These are phyloP conservation scores for Lactifluus volemus DNA, from an alignment of 768 basidiomycete genomes.

Conservation along the genomic window DNA sequence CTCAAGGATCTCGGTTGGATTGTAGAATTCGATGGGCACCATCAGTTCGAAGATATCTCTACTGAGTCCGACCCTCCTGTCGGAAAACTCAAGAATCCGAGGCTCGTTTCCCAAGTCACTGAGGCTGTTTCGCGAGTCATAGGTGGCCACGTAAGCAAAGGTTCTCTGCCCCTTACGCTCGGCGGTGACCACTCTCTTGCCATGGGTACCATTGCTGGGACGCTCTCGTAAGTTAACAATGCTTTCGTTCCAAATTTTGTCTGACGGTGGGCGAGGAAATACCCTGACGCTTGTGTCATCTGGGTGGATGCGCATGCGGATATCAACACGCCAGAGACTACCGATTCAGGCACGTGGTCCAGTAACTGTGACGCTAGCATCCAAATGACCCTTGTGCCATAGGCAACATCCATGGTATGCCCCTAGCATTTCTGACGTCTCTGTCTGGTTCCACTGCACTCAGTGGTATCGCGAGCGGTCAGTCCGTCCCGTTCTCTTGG, in stretches of 20 bases:
- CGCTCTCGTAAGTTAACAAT: constrained; percentile 47
- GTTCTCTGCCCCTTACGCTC: constrained; percentile 79
- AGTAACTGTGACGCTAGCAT: neutral
- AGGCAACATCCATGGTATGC: constrained; percentile 99
- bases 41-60: constrained; percentile 74
- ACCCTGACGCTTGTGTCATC: constrained; percentile 78
- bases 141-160: constrained; percentile 64
- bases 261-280: constrained; percentile 34
- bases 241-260: constrained; percentile 2
- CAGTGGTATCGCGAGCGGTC: neutral
- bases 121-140: constrained; percentile 72
- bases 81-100: constrained; percentile 84
- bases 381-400: neutral
- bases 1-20: constrained; percentile 77
- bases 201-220: constrained; percentile 93
- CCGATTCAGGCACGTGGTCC: constrained; percentile 49
- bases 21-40: constrained; percentile 84
- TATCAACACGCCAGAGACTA: constrained; percentile 84
- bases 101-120: constrained; percentile 76
- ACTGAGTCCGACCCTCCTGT: constrained; percentile 65
- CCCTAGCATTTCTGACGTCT: constrained; percentile 82
- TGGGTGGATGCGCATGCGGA: constrained; percentile 99
- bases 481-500: constrained; percentile 37
- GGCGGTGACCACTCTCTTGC: constrained; percentile 96
- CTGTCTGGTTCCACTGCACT: constrained; percentile 11